A percentile compares a stretch with the other conserved stretches of the same genome.
phyloP scores from a whole-genome alignment of 768 basidiomycete genomes.

The Phylloporus scabripes region DNA sequence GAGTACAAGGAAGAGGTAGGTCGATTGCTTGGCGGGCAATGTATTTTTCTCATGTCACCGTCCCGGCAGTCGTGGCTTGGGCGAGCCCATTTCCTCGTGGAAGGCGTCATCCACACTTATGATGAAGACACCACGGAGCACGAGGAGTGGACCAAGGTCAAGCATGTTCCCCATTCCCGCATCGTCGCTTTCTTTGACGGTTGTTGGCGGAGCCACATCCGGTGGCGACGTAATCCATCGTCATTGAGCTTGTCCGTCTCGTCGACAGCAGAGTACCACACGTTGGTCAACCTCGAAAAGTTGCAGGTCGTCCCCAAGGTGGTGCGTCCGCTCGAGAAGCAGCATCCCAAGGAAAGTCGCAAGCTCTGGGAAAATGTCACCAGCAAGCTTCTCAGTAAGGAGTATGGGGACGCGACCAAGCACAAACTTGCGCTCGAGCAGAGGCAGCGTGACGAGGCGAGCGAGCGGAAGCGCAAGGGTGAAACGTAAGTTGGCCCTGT shows the following conservation, averaged over 20 bases:
- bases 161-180: constrained; percentile 78
- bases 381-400: constrained; percentile 66
- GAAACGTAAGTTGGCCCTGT: constrained; percentile 54
- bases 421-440: constrained; percentile 93
- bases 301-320: constrained; percentile 73
- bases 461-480: constrained; percentile 78
- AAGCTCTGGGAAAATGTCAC: constrained; percentile 88
- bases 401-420: constrained; percentile 86
- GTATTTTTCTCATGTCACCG: background rate
- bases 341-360: constrained; percentile 76
- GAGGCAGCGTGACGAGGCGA: constrained; percentile 83
- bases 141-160: constrained; percentile 77
- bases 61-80: constrained; percentile 76
- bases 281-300: constrained; percentile 71
- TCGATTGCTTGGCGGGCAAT: constrained; percentile 3
- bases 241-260: constrained; percentile 44
- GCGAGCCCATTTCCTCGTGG: constrained; percentile 74
- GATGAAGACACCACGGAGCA: constrained; percentile 56
- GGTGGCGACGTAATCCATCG: constrained; percentile 62
- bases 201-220: constrained; percentile 77
- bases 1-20: constrained; percentile 96
- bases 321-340: constrained; percentile 77
- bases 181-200: constrained; percentile 84
- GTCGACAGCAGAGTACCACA: constrained; percentile 46
- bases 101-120: constrained; percentile 87